Evolutionary conservation across 192 early-diverging fungal genomes (phyloP).

Genomic region (Radiomyces spectabilis): DNA sequence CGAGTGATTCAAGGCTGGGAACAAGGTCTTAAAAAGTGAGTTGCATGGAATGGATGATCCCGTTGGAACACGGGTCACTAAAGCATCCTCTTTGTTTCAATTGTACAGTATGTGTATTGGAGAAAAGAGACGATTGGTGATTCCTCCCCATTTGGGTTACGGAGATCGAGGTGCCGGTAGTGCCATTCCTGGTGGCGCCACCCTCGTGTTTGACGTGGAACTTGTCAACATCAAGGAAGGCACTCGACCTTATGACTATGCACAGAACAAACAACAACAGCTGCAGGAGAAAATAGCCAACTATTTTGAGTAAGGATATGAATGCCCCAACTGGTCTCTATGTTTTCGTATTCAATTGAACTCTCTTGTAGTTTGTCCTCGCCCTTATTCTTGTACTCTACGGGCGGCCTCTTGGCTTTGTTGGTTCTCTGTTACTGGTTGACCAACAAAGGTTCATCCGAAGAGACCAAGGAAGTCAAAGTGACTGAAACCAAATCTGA

Average conservation of each 20-base stretch:
- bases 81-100: background rate
- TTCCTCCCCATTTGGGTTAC: constrained; percentile 65
- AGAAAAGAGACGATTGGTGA: constrained; percentile 67
- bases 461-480: too few species aligned
- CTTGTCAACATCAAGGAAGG: constrained; percentile 45
- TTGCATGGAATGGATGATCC: background rate
- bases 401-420: too few species aligned
- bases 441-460: too few species aligned
- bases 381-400: too few species aligned
- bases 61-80: background rate
- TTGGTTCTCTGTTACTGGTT: too few species aligned
- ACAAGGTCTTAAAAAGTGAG: constrained; percentile 49
- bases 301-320: too few species aligned
- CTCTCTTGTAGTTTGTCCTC: background rate
- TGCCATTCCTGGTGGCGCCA: constrained; percentile 73
- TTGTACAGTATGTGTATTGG: constrained; percentile 75
- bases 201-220: constrained; percentile 78
- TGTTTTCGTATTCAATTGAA: background rate
- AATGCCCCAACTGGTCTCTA: background rate
- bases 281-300: too few species aligned
- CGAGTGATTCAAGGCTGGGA: constrained; percentile 84
- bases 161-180: constrained; percentile 69
- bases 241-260: too few species aligned
- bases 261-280: too few species aligned
- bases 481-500: too few species aligned